Percentiles rank a stretch among this genome's conserved stretches.
Evolutionary conservation across 78 protist genomes (phyloP).

Genomic region (Pelomyxa schiedti): DNA sequence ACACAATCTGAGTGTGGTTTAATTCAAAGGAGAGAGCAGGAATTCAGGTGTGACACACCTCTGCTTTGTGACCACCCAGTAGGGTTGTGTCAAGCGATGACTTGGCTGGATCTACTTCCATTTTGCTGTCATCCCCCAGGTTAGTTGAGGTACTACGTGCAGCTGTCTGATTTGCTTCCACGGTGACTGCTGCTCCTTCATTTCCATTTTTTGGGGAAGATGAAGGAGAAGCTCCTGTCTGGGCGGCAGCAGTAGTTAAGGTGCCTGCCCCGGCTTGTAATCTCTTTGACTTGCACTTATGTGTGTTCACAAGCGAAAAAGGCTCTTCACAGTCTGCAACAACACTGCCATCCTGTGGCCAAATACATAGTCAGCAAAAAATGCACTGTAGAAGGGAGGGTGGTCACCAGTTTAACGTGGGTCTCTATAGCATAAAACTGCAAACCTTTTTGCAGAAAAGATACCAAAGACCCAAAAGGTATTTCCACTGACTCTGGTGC

Average conservation of each 20-base stretch:
- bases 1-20: background rate
- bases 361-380: constrained; percentile 9
- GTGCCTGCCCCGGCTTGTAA: constrained; percentile 50
- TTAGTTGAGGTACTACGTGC: no score
- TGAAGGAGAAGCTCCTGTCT: no score
- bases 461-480: constrained; percentile 77
- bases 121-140: no score
- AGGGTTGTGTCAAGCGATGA: no score
- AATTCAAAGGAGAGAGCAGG: constrained; percentile 76
- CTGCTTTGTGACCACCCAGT: no score
- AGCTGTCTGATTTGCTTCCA: no score
- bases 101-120: no score
- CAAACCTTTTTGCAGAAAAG: constrained; percentile 83
- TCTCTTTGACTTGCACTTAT: constrained; percentile 40
- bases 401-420: constrained; percentile 22
- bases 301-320: background rate
- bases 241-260: no score
- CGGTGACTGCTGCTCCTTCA: no score
- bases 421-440: constrained; percentile 86
- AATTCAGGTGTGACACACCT: no score
- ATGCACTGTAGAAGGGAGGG: background rate
- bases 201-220: no score
- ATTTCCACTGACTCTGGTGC: constrained; percentile 51
- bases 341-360: background rate
- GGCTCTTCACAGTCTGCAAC: background rate